A percentile compares a stretch with the other conserved stretches of the same genome.
These are phyloP conservation scores for Cyberlindnera petersonii DNA, from an alignment of 805 yeast genomes.

Conservation along the genomic window DNA sequence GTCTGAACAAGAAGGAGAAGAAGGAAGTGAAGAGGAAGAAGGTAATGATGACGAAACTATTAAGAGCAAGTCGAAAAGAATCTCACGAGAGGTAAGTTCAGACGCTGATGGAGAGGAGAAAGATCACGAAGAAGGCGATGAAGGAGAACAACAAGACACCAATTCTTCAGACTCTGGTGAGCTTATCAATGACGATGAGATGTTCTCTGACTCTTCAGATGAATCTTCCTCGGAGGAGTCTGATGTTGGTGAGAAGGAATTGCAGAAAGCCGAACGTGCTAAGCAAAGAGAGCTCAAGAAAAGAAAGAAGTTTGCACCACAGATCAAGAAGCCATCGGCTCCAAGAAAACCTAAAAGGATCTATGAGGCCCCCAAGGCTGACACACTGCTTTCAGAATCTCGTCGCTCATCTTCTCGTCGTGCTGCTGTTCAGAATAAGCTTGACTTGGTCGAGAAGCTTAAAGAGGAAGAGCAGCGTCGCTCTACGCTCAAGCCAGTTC, in stretches of 20 bases:
- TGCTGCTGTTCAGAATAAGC: slow-evolving; percentile 71
- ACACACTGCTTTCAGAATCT: slow-evolving; percentile 44
- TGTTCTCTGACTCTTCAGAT: slow-evolving; percentile 45
- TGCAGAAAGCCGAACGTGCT: slow-evolving; percentile 41
- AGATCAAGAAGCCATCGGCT: slow-evolving; percentile 30
- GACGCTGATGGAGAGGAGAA: slow-evolving; percentile 7
- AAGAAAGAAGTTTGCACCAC: slow-evolving; percentile 30
- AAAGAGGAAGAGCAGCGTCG: slow-evolving; percentile 63
- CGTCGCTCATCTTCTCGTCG: slow-evolving; percentile 75
- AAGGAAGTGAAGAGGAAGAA: slow-evolving; percentile 23
- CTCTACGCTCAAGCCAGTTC: slow-evolving; percentile 39
- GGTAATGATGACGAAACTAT: slow-evolving; percentile 13
- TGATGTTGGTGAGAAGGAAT: slow-evolving; percentile 66
- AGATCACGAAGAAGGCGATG: slow-evolving; percentile 12
- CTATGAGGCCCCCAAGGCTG: slow-evolving; percentile 41
- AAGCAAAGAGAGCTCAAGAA: slow-evolving; percentile 29
- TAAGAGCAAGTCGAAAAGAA: background rate
- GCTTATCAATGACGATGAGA: slow-evolving; percentile 32
- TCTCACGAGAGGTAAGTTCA: slow-evolving; percentile 21
- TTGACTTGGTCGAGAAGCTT: slow-evolving; percentile 70
- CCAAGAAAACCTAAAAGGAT: slow-evolving; percentile 31
- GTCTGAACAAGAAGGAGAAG: slow-evolving; percentile 30
- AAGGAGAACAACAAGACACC: slow-evolving; percentile 5
- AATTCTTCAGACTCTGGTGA: slow-evolving; percentile 38
- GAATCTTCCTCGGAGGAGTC: slow-evolving; percentile 53